A percentile compares a stretch with the other conserved stretches of the same genome.
Conservation (phyloP, 192 early-diverging fungal genomes). For the Rhizoclosmatium globosum region DNA sequence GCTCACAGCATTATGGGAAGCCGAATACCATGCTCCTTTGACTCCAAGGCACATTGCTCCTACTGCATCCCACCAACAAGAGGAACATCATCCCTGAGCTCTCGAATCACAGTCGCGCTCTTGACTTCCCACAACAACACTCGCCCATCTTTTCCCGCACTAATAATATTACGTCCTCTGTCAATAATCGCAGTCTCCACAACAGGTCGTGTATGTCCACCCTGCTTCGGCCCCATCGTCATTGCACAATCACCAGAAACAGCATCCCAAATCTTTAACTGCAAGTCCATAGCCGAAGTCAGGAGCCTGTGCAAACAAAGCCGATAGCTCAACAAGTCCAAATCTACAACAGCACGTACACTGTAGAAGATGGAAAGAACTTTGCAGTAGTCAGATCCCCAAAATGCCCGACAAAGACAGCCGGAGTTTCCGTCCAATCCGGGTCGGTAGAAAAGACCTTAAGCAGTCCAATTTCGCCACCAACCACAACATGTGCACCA, state of each 20-base stretch:
- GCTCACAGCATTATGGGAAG: not conserved
- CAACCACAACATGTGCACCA: conserved; percentile 9
- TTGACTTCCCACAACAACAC: conserved; percentile 32
- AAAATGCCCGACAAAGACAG: conserved; percentile 10
- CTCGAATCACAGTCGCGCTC: conserved; percentile 11
- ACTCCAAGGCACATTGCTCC: not conserved
- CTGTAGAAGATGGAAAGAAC: conserved; percentile 27
- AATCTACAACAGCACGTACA: conserved; percentile 1
- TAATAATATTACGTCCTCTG: conserved; percentile 28
- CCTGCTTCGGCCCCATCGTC: conserved; percentile 19
- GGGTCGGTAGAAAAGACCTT: not conserved
- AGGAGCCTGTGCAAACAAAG: conserved; percentile 5
- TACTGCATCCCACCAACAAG: not conserved
- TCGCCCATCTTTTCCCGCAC: conserved; percentile 6
- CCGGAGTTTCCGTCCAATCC: not conserved
- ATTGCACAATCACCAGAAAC: not conserved
- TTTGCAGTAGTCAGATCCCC: conserved; percentile 30
- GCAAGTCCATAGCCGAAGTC: conserved; percentile 22
- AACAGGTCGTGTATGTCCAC: conserved; percentile 30
- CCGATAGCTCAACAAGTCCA: not conserved
- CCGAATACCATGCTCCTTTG: not conserved
- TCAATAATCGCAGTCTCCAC: conserved; percentile 9
- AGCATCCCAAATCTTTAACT: conserved; percentile 16
- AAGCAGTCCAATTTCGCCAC: conserved; percentile 1
- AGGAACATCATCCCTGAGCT: not conserved